Conservation (phyloP, 2,329 filamentous ascomycete species). For the Stromatinia cepivora region DNA sequence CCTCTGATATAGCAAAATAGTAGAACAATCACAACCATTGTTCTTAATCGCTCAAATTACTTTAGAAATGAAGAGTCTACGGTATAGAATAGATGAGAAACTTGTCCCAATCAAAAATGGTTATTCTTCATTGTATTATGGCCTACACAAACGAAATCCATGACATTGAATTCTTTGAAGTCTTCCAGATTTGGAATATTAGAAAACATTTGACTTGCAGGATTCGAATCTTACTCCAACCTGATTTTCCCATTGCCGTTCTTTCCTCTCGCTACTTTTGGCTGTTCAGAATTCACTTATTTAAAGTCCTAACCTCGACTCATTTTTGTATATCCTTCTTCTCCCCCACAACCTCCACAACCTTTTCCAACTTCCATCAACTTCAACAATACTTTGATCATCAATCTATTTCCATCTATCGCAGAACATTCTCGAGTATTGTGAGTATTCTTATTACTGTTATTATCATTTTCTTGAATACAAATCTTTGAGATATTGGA, state of each 20-base stretch:
- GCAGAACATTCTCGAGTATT: neutral
- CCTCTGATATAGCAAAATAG: neutral
- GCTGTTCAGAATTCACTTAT: neutral
- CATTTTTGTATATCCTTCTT: neutral
- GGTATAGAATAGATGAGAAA: neutral
- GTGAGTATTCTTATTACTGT: neutral
- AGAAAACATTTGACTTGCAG: neutral
- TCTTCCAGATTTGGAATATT: neutral
- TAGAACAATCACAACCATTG: neutral
- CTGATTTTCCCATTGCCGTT: neutral
- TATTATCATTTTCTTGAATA: neutral
- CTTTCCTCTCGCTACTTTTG: neutral
- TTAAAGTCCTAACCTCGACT: neutral
- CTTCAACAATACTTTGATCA: neutral
- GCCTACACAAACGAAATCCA: neutral
- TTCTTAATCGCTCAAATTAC: neutral
- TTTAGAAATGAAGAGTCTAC: neutral
- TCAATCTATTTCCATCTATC: neutral
- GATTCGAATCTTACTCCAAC: neutral
- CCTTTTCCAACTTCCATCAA: constrained; percentile 3
- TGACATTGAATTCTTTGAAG: neutral
- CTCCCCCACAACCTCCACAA: constrained; percentile 8
- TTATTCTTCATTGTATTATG: neutral
- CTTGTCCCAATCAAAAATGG: neutral
- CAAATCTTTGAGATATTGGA: neutral